Evolutionary conservation across 106 monocot species (phyloP), one percentile per base, ranked within the genome.

Genomic region (Cymbidium sinense): DNA sequence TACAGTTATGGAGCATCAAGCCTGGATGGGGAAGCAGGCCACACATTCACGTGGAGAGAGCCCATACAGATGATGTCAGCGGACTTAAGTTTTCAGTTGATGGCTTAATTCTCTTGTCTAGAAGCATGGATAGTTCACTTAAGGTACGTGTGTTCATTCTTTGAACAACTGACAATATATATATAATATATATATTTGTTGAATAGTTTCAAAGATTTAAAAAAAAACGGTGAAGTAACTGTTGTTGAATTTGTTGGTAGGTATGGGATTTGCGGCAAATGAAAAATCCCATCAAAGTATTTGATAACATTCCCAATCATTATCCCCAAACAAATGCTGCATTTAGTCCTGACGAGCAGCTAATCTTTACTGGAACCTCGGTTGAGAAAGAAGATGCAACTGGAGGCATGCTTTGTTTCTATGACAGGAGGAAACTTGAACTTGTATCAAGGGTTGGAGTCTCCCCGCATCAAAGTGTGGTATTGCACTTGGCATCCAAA

Each of bases 11-110:
- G 99, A 95, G 83, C 75, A 83, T 99, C 25, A 99, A 99, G 75
- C 85, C 95, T 76, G 99, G 95, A 54, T 99, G 99, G 99, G 95
- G 95, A 77, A n/a, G n/a, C n/a, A 94, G 95, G 86, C 99, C 99
- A 64, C 95, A 99, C 80, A 75, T 99, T 35, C 74, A 93, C 79
- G 82, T 91, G n/a, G 89, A 80, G n/a, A 88, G 85, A 79, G 90
- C 84, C n/a, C 95, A 99, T 82, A 62, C 74, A 80, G n/a, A 99
- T 85, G 99, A 95, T 75, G 95, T 99, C 69, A n/a, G n/a, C n/a
- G n/a, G n/a, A n/a, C n/a, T n/a, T n/a, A 94, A 88, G 75, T 99
- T 99, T 34, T 99, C 99, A 62, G 84, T 74, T 10, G 95, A 95
- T 85, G 93, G 93, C 10, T 83, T 82, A 58, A 76, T 99, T 77